These are phyloP conservation scores for Phyllostachys edulis DNA, from an alignment of 176 grass and related monocot species.

Conservation along the genomic window DNA sequence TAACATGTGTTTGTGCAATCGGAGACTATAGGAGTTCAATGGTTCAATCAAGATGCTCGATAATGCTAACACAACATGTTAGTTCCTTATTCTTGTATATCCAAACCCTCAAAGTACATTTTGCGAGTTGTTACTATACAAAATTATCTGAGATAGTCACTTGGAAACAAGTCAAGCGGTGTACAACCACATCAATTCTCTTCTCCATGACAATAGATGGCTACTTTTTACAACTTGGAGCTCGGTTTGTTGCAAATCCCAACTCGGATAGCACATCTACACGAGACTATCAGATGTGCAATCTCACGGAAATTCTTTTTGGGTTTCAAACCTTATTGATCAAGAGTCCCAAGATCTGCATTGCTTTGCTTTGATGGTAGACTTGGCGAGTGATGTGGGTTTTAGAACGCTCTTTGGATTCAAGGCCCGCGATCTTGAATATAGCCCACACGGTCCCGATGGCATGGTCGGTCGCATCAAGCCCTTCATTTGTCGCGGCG, in stretches of 20 bases:
- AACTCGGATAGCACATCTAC: background rate
- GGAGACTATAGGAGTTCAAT: background rate
- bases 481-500: conserved; percentile 54
- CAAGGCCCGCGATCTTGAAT: conserved; percentile 82
- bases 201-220: background rate
- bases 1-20: too few species aligned
- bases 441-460: conserved; percentile 64
- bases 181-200: background rate
- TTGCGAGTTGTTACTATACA: background rate
- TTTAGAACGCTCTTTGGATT: conserved; percentile 74
- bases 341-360: conserved; percentile 36
- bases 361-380: conserved; percentile 46
- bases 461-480: conserved; percentile 68
- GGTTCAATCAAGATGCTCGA: background rate
- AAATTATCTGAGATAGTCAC: background rate
- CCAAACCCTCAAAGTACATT: background rate
- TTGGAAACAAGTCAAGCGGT: background rate
- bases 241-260: background rate
- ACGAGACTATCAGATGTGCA: background rate
- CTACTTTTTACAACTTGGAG: background rate
- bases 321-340: background rate
- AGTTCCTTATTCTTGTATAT: background rate
- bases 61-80: background rate
- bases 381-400: conserved; percentile 47
- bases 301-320: background rate